These are phyloP conservation scores for Dactylonectria macrodidyma DNA, from an alignment of 2,329 filamentous ascomycete genomes.

Conservation along the genomic window DNA sequence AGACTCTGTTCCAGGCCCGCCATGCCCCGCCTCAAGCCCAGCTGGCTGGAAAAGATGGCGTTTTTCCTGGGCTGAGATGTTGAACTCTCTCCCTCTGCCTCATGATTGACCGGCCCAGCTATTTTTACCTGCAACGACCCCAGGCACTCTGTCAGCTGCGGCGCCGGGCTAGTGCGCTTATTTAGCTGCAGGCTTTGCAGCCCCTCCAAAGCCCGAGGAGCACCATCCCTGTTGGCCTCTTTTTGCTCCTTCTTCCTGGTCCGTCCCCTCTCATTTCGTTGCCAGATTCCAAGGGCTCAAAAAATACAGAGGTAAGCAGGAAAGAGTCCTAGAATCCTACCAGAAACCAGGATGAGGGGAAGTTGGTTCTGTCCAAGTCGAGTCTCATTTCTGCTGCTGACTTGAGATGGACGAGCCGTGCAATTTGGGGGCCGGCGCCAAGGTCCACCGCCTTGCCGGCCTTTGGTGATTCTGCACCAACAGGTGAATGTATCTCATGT, in stretches of 20 bases:
- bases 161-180: background rate
- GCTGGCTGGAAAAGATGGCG: background rate
- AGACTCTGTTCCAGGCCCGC: background rate
- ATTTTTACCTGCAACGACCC: conserved; percentile 29
- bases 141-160: conserved; percentile 3
- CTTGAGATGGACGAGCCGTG: background rate
- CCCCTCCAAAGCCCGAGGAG: background rate
- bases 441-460: background rate
- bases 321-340: too few relatives aligned
- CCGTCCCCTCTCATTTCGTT: conserved; percentile 4
- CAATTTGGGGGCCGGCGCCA: background rate
- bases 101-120: conserved; percentile 24
- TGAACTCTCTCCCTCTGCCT: too few relatives aligned
- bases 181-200: conserved; percentile 6
- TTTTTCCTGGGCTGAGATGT: background rate
- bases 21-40: background rate
- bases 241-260: background rate
- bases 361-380: background rate
- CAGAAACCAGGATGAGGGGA: too few relatives aligned
- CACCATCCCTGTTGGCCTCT: background rate
- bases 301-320: background rate
- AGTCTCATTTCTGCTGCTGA: conserved; percentile 1
- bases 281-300: background rate
- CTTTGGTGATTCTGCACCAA: background rate
- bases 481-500: background rate